Conservation (phyloP, 2,329 filamentous ascomycete genomes). For the Monascus ruber region DNA sequence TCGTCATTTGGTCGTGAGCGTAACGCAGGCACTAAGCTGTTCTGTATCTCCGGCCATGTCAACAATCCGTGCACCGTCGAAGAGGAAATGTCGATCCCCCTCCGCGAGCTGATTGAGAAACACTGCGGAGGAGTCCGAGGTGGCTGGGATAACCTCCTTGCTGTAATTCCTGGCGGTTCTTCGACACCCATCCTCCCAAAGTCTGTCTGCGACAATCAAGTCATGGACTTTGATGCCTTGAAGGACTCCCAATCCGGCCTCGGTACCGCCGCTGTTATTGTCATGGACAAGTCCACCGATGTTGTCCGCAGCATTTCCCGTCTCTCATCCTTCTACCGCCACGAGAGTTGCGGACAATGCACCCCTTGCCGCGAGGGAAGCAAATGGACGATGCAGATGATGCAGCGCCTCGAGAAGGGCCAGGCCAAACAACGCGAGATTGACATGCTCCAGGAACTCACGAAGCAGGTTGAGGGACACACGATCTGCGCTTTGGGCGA, state of each 20-base stretch:
- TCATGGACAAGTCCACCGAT: conserved; percentile 98
- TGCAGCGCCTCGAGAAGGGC: conserved; percentile 89
- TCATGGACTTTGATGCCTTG: conserved; percentile 98
- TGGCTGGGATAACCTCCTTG: conserved; percentile 95
- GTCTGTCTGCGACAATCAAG: conserved; percentile 77
- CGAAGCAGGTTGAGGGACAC: conserved; percentile 98
- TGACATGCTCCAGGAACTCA: conserved; percentile 98
- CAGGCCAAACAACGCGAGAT: conserved; percentile 84
- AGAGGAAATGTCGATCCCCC: conserved; percentile 97
- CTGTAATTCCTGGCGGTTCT: conserved; percentile 89
- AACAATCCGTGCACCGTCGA: conserved; percentile 98
- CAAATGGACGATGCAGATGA: conserved; percentile 99
- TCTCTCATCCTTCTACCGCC: conserved; percentile 92
- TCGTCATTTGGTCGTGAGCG: conserved; percentile 87
- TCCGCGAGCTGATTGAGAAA: conserved; percentile 92
- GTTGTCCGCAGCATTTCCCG: conserved; percentile 88
- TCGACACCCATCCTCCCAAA: conserved; percentile 94
- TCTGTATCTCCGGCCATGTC: conserved; percentile 95
- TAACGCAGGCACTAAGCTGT: conserved; percentile 95
- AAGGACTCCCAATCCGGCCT: conserved; percentile 98
- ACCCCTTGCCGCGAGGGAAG: conserved; percentile 98
- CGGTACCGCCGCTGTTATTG: conserved; percentile 92
- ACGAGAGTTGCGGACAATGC: conserved; percentile 97
- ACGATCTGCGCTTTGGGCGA: conserved; percentile 97
- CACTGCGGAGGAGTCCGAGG: conserved; percentile 95